Base-by-base conservation (phyloP, 306 rosid species). In the Quercus suber region DNA sequence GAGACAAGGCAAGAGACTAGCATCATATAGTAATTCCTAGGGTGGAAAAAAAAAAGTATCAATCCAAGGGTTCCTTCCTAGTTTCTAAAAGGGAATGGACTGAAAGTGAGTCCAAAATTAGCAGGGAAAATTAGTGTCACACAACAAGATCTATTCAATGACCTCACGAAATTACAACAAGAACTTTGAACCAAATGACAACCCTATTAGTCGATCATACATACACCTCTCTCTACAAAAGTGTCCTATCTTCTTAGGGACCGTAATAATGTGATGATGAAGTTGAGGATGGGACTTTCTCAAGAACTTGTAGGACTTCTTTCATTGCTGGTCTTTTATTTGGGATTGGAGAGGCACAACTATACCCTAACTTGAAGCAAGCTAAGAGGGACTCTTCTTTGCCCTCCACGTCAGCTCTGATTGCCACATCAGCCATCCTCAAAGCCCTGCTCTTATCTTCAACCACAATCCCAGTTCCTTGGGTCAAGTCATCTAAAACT, bases 251-350 rank as follows among this genome's bases (percentile, higher is more conserved):
- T 51, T 56, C 25, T 86, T 68, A 90, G 59, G 75, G 86, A 72
- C 84, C 92, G 75, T 85, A 86, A 73, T 79, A 80, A 79, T 81
- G 85, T 4, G 90, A 84, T 9, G 90, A 85, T 0, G 86, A 80
- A 25, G 93, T 55, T 3, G 89, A 74, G 45, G 82, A 68, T 4
- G 99, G 89, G 23, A 91, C 80, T 82, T 90, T 95, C 64, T 93
- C 99, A 80, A 95, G 96, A 20, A 80, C 86, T 80, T 90, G 97
- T 63, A 89, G 23, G 41, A 82, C 94, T 71, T 95, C 99, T 83
- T 95, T 95, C 98, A 95, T 91, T 4, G 91, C 31, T 7, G 99
- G 99, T 84, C 99, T 95, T 83, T 90, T 95, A 59, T 88, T 93
- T 19, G 99, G 97, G 52, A 85, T 78, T 4, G 88, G 88, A 56